Base-by-base conservation (phyloP, 2,329 filamentous ascomycete species). In the Macrophomina tecta region DNA sequence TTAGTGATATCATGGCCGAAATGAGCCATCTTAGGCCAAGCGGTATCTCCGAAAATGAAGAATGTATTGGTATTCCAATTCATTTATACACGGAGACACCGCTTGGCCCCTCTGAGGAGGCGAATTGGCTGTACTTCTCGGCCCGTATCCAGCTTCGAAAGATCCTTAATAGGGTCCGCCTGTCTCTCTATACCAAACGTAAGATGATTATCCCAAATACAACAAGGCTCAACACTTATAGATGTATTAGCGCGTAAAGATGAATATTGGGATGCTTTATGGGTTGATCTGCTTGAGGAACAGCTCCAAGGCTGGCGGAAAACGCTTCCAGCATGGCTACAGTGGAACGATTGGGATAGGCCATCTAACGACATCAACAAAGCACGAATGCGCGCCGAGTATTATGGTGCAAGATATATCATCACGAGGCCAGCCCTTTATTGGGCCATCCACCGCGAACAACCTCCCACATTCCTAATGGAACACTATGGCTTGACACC, bases 371-470 rank as follows among this genome's bases (percentile, higher is more conserved):
- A 97, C 58, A 93, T 98, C 68, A 88, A 97, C 16, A 84, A 88
- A 12, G 94, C 94, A 38, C 88, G 95, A 23, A 83, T 98, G 69
- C 89, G 94, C 49, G 95, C 92, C 14, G 98, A 99, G 77, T 98
- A 95, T 78, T 98, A 94, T 83, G 95, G 95, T 23, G 94, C 93
- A 0, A 87, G 91, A 70, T 93, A 96, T 69, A 94, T 98, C 74
- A 94, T 94, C 32, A 91, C 95, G 76, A 87, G 95, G 30, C 92
- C 92, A 0, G 93, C 94, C 68, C 78, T 90, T 23, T 85, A 87
- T 71, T 84, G 87, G 65, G 86, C 85, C 2, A 81, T 89, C 2
- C 85, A 89, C 69, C 80, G 82, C 63, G 80, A 82, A 69, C 74
- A 78, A 61, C 72, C 76, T 32, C 78, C 73, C 72, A 2, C 76